Percentiles rank a stretch among this genome's conserved stretches.
Conservation (phyloP, 2,329 filamentous ascomycete species). For the Sporothrix pseudoabietina region DNA sequence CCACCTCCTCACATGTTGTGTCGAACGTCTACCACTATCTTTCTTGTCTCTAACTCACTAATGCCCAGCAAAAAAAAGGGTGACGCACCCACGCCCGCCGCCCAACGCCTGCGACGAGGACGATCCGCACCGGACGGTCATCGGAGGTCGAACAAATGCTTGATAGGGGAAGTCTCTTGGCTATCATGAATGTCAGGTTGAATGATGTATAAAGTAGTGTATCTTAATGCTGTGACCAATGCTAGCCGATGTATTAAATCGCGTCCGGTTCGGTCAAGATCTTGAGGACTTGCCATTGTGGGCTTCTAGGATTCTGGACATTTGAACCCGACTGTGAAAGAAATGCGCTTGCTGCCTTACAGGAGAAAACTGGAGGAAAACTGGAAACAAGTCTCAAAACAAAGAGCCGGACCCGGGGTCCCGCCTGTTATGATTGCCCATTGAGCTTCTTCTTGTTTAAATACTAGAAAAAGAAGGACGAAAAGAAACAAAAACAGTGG, state of each 20-base stretch:
- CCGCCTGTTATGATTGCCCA: conserved; percentile 1
- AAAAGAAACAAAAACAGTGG: not conserved
- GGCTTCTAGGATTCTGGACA: not conserved
- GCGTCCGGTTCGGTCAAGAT: not conserved
- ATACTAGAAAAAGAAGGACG: not conserved
- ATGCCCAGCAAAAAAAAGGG: not conserved
- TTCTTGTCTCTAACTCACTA: not conserved
- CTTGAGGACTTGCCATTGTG: not conserved
- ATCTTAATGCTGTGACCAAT: not conserved
- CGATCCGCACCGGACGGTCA: conserved; percentile 12
- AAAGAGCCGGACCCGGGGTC: not conserved
- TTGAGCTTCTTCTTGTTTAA: too few relatives aligned
- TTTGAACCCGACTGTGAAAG: not conserved
- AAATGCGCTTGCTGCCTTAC: not conserved
- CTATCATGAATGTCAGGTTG: not conserved
- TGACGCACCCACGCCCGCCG: not conserved
- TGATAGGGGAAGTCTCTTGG: not conserved
- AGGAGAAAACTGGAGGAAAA: not conserved
- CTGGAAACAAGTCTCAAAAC: not conserved
- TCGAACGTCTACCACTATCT: not conserved
- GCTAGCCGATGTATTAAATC: not conserved
- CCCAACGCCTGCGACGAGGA: conserved; percentile 8
- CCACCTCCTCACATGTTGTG: not conserved
- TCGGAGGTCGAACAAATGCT: not conserved
- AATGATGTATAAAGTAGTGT: too few relatives aligned